Evolutionary conservation across 1,284 basidiomycete species (phyloP).

Genomic region (Fomitiporia mediterranea): DNA sequence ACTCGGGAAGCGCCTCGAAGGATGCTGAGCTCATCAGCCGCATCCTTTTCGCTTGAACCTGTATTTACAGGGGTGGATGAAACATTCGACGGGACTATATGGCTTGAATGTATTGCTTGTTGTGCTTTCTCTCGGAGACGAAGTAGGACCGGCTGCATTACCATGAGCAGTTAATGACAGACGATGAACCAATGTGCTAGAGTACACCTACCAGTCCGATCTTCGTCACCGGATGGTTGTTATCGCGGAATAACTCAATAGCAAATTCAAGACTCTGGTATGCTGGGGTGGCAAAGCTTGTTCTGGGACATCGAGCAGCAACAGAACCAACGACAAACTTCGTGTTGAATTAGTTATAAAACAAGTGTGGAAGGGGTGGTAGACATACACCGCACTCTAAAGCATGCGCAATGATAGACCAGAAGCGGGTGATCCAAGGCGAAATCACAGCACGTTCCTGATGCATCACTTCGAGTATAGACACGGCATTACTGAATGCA

Average conservation of each 20-base stretch:
- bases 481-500: not conserved
- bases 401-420: not conserved
- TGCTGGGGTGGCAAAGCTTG: not conserved
- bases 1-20: not conserved
- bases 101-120: not conserved
- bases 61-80: not conserved
- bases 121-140: conserved; percentile 3
- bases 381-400: not conserved
- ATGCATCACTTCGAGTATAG: not conserved
- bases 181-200: too few species aligned
- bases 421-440: not conserved
- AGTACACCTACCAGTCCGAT: not conserved
- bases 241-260: not conserved
- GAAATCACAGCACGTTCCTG: not conserved
- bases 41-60: not conserved
- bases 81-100: not conserved
- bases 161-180: not conserved
- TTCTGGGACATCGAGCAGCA: not conserved
- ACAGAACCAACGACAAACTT: not conserved
- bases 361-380: not conserved
- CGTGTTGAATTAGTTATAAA: too few species aligned
- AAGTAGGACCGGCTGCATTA: conserved; percentile 2
- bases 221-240: not conserved
- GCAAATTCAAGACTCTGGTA: not conserved
- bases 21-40: not conserved